These are phyloP conservation scores for Castanea crenata DNA, from an alignment of 306 rosid genomes.

Conservation along the genomic window DNA sequence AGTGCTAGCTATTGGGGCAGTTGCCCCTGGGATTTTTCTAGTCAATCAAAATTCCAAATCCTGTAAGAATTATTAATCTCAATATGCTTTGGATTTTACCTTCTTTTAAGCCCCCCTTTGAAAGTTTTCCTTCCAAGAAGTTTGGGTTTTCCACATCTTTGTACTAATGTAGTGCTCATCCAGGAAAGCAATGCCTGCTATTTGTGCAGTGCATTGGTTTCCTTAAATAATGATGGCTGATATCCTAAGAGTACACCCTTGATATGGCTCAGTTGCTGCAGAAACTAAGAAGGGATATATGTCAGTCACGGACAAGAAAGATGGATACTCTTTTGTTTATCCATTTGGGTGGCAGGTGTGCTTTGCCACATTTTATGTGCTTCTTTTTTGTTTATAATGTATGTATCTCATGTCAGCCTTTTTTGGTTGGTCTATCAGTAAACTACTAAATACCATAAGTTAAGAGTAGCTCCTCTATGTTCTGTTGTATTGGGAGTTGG, in stretches of 20 bases:
- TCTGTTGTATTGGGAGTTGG: constrained; percentile 33
- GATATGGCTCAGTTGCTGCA: constrained; percentile 99
- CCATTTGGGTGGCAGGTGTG: constrained; percentile 99
- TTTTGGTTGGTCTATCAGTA: constrained; percentile 17
- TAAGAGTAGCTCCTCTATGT: constrained; percentile 24
- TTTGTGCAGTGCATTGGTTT: constrained; percentile 27
- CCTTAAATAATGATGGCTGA: constrained; percentile 44
- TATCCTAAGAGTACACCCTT: constrained; percentile 67
- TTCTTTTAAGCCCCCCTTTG: neutral
- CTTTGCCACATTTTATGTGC: constrained; percentile 11
- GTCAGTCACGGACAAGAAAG: constrained; percentile 66
- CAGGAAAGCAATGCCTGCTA: constrained; percentile 19
- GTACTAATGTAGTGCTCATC: constrained; percentile 10
- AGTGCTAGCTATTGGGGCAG: constrained; percentile 53
- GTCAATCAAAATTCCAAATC: constrained; percentile 57
- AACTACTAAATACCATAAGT: constrained; percentile 15
- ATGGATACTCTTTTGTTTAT: constrained; percentile 81
- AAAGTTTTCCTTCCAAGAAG: constrained; percentile 26
- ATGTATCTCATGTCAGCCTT: constrained; percentile 4
- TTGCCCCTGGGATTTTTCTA: constrained; percentile 58
- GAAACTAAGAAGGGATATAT: constrained; percentile 78
- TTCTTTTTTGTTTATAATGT: constrained; percentile 18
- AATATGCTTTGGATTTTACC: neutral
- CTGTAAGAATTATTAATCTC: constrained; percentile 52
- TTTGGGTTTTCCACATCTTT: constrained; percentile 19